Percentiles rank a stretch among this genome's conserved stretches.
phyloP scores from a whole-genome alignment of 441 rosid species.

The Biscutella laevigata region DNA sequence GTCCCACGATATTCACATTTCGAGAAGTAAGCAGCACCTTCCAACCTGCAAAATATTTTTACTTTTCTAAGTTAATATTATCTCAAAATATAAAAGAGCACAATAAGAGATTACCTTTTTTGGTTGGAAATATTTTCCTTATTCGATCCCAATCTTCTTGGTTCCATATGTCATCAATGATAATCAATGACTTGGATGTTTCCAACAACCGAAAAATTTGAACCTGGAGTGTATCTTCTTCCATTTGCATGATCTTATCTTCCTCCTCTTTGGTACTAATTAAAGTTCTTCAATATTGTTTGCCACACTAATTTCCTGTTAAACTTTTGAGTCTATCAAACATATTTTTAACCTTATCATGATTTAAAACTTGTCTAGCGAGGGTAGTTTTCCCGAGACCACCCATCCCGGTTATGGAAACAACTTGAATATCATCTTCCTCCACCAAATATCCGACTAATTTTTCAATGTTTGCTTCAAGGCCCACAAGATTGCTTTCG shows the following conservation, averaged over 20 bases:
- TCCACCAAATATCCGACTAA: slow-evolving; percentile 13
- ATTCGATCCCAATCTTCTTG: neutral
- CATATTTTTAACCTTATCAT: slow-evolving; percentile 2
- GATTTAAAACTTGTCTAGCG: slow-evolving; percentile 18
- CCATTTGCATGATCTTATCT: neutral
- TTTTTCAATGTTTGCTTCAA: slow-evolving; percentile 8
- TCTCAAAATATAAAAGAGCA: neutral
- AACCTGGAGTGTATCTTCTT: neutral
- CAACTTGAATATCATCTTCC: neutral
- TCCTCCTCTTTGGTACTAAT: neutral
- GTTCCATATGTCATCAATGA: slow-evolving; percentile 5
- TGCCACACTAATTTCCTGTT: slow-evolving; percentile 18
- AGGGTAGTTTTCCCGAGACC: slow-evolving; percentile 29
- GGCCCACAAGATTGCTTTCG: slow-evolving; percentile 20
- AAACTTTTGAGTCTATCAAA: slow-evolving; percentile 18
- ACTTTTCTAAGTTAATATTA: too few relatives aligned
- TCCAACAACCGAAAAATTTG: neutral
- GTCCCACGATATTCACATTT: slow-evolving; percentile 1
- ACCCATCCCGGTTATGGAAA: slow-evolving; percentile 26
- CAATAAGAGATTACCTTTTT: neutral
- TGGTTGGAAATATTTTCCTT: neutral
- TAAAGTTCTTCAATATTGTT: neutral
- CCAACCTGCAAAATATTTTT: neutral
- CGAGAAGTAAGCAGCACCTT: slow-evolving; percentile 27
- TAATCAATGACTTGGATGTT: neutral